These are phyloP conservation scores for Canariomyces notabilis DNA, from an alignment of 2,329 filamentous ascomycete genomes.

Conservation along the genomic window DNA sequence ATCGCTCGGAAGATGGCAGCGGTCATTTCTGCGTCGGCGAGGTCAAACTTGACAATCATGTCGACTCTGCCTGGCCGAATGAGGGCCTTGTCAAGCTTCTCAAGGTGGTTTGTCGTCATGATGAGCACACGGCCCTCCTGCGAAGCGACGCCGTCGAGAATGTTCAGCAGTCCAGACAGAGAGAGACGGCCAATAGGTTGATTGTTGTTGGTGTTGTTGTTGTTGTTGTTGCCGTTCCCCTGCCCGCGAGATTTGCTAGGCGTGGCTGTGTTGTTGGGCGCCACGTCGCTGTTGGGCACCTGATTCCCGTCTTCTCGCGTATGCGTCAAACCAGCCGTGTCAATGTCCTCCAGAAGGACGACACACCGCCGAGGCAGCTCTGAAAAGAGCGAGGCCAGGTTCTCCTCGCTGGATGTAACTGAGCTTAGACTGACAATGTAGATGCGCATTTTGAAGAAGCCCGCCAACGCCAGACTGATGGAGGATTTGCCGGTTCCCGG, in stretches of 20 bases:
- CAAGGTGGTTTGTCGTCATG: constrained; percentile 62
- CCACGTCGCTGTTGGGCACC: constrained; percentile 14
- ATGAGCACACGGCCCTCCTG: constrained; percentile 59
- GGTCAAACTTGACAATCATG: constrained; percentile 52
- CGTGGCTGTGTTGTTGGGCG: constrained; percentile 3
- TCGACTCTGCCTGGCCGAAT: constrained; percentile 60
- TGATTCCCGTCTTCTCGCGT: constrained; percentile 38
- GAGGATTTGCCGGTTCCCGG: constrained; percentile 77
- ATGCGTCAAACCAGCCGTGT: constrained; percentile 65
- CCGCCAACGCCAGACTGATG: constrained; percentile 64
- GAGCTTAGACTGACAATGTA: constrained; percentile 68
- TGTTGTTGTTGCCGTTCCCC: background rate
- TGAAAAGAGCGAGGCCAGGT: constrained; percentile 57
- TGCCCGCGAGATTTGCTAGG: background rate
- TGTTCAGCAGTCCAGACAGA: constrained; percentile 73
- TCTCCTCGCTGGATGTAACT: constrained; percentile 58
- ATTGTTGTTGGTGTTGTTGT: constrained; percentile 17
- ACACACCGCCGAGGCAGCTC: constrained; percentile 65
- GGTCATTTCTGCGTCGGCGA: constrained; percentile 49
- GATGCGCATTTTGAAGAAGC: constrained; percentile 64
- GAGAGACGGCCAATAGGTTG: constrained; percentile 46
- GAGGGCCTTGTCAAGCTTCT: constrained; percentile 57
- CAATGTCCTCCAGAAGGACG: constrained; percentile 71
- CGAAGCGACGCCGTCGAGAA: constrained; percentile 68
- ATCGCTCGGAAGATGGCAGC: constrained; percentile 54